phyloP scores from a whole-genome alignment of 257 asterid genomes.

The Osmanthus fragrans region DNA sequence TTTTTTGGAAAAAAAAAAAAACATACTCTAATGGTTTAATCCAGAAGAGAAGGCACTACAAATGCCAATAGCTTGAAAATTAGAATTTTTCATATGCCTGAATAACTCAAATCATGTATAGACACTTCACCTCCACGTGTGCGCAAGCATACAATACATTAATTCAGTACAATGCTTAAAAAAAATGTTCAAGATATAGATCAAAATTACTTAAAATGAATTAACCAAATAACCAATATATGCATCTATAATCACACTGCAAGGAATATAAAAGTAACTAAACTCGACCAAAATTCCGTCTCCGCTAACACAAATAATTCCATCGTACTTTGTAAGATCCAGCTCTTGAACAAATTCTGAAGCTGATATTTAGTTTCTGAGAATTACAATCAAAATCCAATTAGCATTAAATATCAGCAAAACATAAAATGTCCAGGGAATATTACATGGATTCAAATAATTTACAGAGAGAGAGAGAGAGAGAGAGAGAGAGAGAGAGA shows the following conservation, averaged over 20 bases:
- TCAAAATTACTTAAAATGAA: neutral
- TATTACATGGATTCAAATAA: neutral
- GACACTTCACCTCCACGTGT: neutral
- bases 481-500: too few relatives aligned
- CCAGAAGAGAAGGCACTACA: neutral
- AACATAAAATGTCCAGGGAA: neutral
- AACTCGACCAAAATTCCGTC: slow-evolving; percentile 97
- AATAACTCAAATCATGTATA: neutral
- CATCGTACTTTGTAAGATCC: slow-evolving; percentile 73
- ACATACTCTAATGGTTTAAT: neutral
- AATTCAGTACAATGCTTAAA: slow-evolving; percentile 1
- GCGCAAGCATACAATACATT: neutral
- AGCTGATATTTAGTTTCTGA: slow-evolving; percentile 75
- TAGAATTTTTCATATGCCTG: neutral
- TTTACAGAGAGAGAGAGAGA: neutral
- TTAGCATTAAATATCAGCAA: slow-evolving; percentile 10
- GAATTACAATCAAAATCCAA: slow-evolving; percentile 22
- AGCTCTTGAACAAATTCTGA: slow-evolving; percentile 67
- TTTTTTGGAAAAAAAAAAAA: too few relatives aligned
- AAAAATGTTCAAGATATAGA: neutral
- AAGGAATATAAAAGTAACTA: slow-evolving; percentile 26
- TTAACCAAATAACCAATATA: neutral
- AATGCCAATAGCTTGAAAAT: neutral
- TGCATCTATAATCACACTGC: neutral
- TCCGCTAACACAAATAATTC: slow-evolving; percentile 91